Evolutionary conservation across 1,139 yeast species (phyloP), one percentile per base, ranked within the genome.

Genomic region (Blastobotrys petasosporus): DNA sequence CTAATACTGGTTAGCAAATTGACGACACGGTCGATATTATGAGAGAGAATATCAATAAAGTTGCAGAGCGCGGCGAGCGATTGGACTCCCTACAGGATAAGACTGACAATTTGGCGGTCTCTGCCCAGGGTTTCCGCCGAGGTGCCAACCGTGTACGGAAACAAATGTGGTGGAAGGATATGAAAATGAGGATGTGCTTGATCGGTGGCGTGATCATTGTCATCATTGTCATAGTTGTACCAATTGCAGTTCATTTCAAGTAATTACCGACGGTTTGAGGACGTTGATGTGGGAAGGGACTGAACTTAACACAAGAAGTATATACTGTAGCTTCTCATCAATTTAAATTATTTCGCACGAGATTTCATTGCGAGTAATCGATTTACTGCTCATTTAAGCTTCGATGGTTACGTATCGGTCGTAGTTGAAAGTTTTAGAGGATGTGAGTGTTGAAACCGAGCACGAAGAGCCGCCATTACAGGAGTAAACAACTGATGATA

Each of bases 121-220:
- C 90, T 44, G 98, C 99, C 6, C 94, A 87, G 60, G 94, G 96
- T 31, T 94, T 94, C 74, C 86, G 95, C 66, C 79, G 95, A 65
- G 95, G 97, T 37, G 98, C 98, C 49, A 92, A 90, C 70, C 80
- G 95, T 60, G 97, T 92, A 42, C 85, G 99, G 71, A 94, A 90
- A 68, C 95, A 88, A 65, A 92, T 92, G 97, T 92, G 98, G 98
- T 85, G 95, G 87, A 92, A 94, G 69, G 97, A 92, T 66, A 77
- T 94, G 79, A 92, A 92, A 73, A 85, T 92, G 94, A 82, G 95
- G 67, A 73, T 90, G 74, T 92, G 98, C 67, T 74, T 92, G 51
- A 84, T 87, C 51, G 75, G 85, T 38, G 94, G 85, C 32, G 76
- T 94, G 32, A 76, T 94, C 52, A 82, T 92, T 60, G 74, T 94